Percentiles rank a stretch among this genome's conserved stretches.
phyloP scores from a whole-genome alignment of 2,329 filamentous ascomycete genomes.

The Diaporthe capsici region DNA sequence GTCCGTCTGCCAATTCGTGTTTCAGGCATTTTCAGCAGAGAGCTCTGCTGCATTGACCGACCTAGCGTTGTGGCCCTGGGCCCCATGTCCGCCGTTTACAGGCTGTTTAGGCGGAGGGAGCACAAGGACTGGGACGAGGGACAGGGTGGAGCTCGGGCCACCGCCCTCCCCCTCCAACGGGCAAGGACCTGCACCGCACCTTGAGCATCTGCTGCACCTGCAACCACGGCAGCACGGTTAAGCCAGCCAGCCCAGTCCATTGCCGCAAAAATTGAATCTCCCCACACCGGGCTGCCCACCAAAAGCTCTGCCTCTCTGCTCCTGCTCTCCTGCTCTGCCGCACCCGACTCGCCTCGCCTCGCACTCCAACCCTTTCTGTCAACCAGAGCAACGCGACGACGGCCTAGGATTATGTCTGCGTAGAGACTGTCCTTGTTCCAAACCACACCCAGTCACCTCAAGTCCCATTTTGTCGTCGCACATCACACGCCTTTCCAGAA shows the following conservation, averaged over 20 bases:
- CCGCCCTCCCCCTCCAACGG: constrained; percentile 30
- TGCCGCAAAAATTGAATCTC: constrained; percentile 42
- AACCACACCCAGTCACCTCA: constrained; percentile 27
- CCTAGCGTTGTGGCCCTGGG: background rate
- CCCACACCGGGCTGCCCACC: constrained; percentile 38
- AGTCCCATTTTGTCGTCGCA: constrained; percentile 44
- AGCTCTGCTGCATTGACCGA: constrained; percentile 16
- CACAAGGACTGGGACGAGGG: constrained; percentile 2
- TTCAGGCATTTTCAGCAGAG: constrained; percentile 11
- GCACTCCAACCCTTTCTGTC: constrained; percentile 38
- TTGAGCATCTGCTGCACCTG: constrained; percentile 8
- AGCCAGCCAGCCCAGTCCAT: constrained; percentile 17
- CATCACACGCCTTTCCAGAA: constrained; percentile 61
- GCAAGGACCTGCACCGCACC: background rate
- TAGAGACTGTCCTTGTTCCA: constrained; percentile 37
- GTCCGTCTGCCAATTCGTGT: background rate
- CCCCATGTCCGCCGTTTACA: background rate
- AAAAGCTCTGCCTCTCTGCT: constrained; percentile 36
- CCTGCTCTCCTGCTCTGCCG: constrained; percentile 32
- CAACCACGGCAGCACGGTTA: constrained; percentile 25
- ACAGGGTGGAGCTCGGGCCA: constrained; percentile 36
- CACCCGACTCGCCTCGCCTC: constrained; percentile 21
- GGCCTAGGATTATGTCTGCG: constrained; percentile 39
- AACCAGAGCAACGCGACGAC: constrained; percentile 39
- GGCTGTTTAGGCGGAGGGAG: background rate